Percentiles rank a stretch among this genome's conserved stretches.
phyloP scores from a whole-genome alignment of 129 eudicot species.

The Chrysanthemum makinoi region DNA sequence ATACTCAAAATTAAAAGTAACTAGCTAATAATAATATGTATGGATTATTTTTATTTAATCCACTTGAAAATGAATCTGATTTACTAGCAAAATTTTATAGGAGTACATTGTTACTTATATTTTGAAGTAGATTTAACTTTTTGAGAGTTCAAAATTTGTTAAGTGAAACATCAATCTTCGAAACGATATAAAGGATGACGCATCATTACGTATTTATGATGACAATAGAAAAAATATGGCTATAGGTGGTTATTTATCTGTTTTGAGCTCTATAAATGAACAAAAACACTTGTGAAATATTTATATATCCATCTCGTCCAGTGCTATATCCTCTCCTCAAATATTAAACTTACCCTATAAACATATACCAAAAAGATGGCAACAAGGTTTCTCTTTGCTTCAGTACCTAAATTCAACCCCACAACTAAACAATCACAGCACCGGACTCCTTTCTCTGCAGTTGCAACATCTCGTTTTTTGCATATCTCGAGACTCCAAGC shows the following conservation, averaged over 20 bases:
- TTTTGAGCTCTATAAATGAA: constrained; percentile 17
- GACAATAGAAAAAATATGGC: background rate
- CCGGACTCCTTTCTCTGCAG: constrained; percentile 32
- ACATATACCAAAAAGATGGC: constrained; percentile 13
- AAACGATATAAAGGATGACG: background rate
- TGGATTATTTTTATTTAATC: background rate
- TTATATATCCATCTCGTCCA: constrained; percentile 4
- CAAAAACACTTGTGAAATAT: constrained; percentile 13
- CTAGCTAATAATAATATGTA: too few relatives aligned
- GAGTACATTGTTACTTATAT: background rate
- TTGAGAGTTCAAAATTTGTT: background rate
- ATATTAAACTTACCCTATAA: background rate
- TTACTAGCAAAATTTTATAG: background rate
- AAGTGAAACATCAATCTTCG: background rate
- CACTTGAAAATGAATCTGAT: background rate
- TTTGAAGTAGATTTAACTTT: background rate
- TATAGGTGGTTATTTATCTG: background rate
- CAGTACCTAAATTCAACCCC: constrained; percentile 23
- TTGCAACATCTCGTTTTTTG: constrained; percentile 17
- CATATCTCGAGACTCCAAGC: constrained; percentile 13
- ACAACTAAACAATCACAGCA: constrained; percentile 22
- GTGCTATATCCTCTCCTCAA: background rate
- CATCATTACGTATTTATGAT: background rate
- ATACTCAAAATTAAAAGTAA: too few relatives aligned
- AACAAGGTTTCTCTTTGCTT: constrained; percentile 29